Conservation (phyloP, 2,329 filamentous ascomycete species). For the Arthrinium puccinioides region DNA sequence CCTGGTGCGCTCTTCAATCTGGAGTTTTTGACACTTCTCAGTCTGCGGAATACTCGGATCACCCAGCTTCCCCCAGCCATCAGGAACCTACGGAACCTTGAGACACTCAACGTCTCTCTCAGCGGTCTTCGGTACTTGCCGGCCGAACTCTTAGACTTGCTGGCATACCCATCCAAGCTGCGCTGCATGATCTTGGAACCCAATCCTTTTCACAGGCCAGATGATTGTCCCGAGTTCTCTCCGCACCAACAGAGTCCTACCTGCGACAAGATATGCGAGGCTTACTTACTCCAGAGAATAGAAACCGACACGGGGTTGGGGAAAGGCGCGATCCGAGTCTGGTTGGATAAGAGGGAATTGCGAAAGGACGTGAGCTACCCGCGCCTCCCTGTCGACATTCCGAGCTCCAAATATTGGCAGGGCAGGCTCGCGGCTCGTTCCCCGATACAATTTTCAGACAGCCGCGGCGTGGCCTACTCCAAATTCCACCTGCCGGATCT, state of each 20-base stretch:
- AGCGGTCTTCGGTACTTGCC: slow-evolving; percentile 57
- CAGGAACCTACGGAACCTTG: slow-evolving; percentile 48
- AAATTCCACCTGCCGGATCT: slow-evolving; percentile 16
- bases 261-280: too few species aligned
- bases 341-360: slow-evolving; percentile 9
- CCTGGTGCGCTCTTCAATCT: slow-evolving; percentile 57
- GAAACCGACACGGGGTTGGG: slow-evolving; percentile 1
- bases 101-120: slow-evolving; percentile 58
- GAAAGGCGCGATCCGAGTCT: slow-evolving; percentile 1
- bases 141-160: slow-evolving; percentile 51
- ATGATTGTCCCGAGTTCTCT: not conserved
- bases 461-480: slow-evolving; percentile 18
- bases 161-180: slow-evolving; percentile 39
- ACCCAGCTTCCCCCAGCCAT: slow-evolving; percentile 54
- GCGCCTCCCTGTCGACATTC: slow-evolving; percentile 1
- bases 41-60: slow-evolving; percentile 57
- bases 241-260: too few species aligned
- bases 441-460: slow-evolving; percentile 23
- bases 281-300: not conserved
- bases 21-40: slow-evolving; percentile 55
- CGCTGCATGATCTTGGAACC: slow-evolving; percentile 49
- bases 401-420: too few species aligned
- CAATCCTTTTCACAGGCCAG: slow-evolving; percentile 47
- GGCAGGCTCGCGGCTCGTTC: slow-evolving; percentile 15
- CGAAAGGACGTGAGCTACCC: not conserved